Conservation (phyloP, 768 basidiomycete genomes). For the Suillus subluteus region DNA sequence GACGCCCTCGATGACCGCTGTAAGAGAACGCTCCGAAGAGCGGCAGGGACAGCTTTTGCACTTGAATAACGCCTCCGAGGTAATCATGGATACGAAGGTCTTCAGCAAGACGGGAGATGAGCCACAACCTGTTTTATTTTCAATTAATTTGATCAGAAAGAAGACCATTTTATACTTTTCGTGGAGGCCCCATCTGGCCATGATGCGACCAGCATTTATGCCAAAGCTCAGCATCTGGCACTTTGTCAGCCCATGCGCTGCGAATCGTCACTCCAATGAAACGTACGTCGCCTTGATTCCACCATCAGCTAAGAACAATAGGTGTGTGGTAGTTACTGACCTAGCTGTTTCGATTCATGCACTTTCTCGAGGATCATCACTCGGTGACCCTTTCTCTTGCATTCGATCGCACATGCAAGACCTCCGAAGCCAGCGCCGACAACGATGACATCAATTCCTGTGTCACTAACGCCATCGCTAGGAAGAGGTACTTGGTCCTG, state of each 20-base stretch:
- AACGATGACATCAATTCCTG: conserved; percentile 23
- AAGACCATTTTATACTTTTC: conserved; percentile 18
- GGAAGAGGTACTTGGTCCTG: conserved; percentile 1
- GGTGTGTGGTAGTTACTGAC: conserved; percentile 14
- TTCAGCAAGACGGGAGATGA: conserved; percentile 21
- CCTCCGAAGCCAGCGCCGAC: conserved; percentile 32
- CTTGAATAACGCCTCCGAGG: conserved; percentile 23
- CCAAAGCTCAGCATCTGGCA: conserved; percentile 23
- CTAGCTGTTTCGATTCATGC: conserved; percentile 17
- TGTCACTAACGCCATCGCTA: neutral
- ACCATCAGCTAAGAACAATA: conserved; percentile 12
- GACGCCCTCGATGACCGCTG: conserved; percentile 32
- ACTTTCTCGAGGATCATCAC: conserved; percentile 28
- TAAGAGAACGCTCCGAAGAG: conserved; percentile 24
- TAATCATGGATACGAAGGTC: conserved; percentile 23
- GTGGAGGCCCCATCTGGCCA: conserved; percentile 27
- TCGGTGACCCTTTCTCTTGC: conserved; percentile 24
- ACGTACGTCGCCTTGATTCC: conserved; percentile 21
- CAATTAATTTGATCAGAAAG: conserved; percentile 20
- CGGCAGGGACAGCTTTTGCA: conserved; percentile 21
- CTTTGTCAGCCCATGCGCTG: conserved; percentile 5
- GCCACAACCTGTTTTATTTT: conserved; percentile 21
- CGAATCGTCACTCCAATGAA: neutral
- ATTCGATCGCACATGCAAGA: conserved; percentile 33
- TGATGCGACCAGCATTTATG: conserved; percentile 27